A percentile compares a stretch with the other conserved stretches of the same genome.
Conservation (phyloP, 495 filamentous ascomycete species). For the Symbiotaphrina buchneri region DNA sequence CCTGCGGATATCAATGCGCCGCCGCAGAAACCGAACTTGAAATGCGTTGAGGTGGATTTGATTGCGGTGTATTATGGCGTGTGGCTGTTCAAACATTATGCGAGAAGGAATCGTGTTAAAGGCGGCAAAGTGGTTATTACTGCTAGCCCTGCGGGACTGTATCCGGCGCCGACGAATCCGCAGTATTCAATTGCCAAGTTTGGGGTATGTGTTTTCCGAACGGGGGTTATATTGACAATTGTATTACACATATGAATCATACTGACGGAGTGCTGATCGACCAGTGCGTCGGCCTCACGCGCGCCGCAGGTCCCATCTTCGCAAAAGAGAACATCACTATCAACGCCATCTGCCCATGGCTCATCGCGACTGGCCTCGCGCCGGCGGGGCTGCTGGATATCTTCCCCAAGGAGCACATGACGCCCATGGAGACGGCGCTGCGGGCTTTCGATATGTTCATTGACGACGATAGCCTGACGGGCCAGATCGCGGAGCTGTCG, state of each 20-base stretch:
- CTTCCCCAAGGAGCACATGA: constrained; percentile 17
- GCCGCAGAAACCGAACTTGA: constrained; percentile 16
- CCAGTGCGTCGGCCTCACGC: constrained; percentile 12
- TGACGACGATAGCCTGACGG: constrained; percentile 9
- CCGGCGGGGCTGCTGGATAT: constrained; percentile 13
- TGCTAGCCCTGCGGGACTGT: no score
- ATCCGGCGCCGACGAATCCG: no score
- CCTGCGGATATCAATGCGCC: constrained; percentile 11
- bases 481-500: constrained; percentile 9
- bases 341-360: constrained; percentile 17
- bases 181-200: no score
- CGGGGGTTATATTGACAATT: not conserved
- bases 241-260: constrained; percentile 1
- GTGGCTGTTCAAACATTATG: no score
- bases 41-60: constrained; percentile 20
- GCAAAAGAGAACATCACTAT: constrained; percentile 14
- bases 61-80: no score
- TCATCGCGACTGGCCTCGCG: constrained; percentile 14
- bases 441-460: constrained; percentile 12
- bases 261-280: constrained; percentile 2
- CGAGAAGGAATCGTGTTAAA: no score
- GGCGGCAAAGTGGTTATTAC: no score
- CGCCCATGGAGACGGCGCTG: constrained; percentile 16
- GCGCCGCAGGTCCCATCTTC: constrained; percentile 9
- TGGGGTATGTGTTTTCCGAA: constrained; percentile 12